Evolutionary conservation across 345 rosid genomes (phyloP).

Genomic region (Euphorbia peplus): DNA sequence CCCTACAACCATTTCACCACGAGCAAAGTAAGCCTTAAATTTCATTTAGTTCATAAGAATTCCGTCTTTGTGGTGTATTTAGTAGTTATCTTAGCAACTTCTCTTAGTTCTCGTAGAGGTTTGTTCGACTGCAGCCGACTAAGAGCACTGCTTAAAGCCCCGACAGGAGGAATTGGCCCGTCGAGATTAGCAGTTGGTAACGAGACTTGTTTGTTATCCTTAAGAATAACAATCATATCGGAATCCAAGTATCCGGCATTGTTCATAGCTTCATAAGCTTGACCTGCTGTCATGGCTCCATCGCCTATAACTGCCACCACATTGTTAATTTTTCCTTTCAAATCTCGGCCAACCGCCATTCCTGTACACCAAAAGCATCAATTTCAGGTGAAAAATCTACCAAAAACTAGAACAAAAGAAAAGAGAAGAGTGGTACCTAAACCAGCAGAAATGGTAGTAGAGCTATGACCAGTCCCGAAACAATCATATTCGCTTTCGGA

Average conservation of each 20-base stretch:
- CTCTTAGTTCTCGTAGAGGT: slow-evolving; percentile 91
- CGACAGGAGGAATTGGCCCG: slow-evolving; percentile 94
- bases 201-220: slow-evolving; percentile 97
- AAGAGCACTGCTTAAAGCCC: slow-evolving; percentile 97
- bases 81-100: slow-evolving; percentile 82
- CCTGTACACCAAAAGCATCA: slow-evolving; percentile 57
- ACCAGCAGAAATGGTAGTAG: slow-evolving; percentile 93
- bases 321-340: slow-evolving; percentile 67
- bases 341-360: slow-evolving; percentile 95
- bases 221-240: slow-evolving; percentile 93
- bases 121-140: slow-evolving; percentile 88
- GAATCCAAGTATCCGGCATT: slow-evolving; percentile 95
- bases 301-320: slow-evolving; percentile 90
- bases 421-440: slow-evolving; percentile 47
- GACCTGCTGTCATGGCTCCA: slow-evolving; percentile 99
- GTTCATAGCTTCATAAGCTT: slow-evolving; percentile 99
- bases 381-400: not conserved
- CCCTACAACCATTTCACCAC: slow-evolving; percentile 50
- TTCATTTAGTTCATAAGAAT: not conserved
- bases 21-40: slow-evolving; percentile 14
- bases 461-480: slow-evolving; percentile 94
- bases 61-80: not conserved
- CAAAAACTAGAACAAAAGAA: not conserved
- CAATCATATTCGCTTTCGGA: slow-evolving; percentile 90
- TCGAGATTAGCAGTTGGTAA: slow-evolving; percentile 91